Base-by-base conservation (phyloP, 768 basidiomycete genomes). In the Cubamyces lactineus region DNA sequence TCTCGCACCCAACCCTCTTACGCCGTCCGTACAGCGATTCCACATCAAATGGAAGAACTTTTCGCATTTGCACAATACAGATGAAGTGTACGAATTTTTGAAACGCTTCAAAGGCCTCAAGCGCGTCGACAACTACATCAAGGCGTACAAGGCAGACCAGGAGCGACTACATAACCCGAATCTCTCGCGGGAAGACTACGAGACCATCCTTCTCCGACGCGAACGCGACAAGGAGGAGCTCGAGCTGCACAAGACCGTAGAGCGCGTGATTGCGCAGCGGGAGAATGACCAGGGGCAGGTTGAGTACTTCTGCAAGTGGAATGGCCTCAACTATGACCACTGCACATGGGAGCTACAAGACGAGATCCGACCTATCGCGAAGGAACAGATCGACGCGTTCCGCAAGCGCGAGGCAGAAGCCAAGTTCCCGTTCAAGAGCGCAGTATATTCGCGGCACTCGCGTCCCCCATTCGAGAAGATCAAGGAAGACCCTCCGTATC, bases 31-130 rank as follows among this genome's bases (percentile, higher is more conserved):
- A 53, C 71, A 97, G 95, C 94, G 95, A 53, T 99, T 91, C 80
- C 94, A 98, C 73, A 95, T 99, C 81, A 99, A 99, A 76, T 99
- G 97, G 97, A 98, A 98, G 76, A 88, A 87, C 68, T 98, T 95
- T 75, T 97, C 95, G 11, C 96, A 98, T 73, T 82, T 98, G 16
- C 97, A 98, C 80, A 98, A 99, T 72, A 99, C 97, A n/a, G 96
- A 98, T 72, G 97, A 99, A 76, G 89, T 89, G 16, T 97, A 98
- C 79, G 89, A 94, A 71, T 98, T 96, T 75, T 79, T 98, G 61
- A 98, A 96, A 75, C 86, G 91, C 24, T 98, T 91, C 84, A 92
- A 88, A 72, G 97, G 97, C 26, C 82, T 97, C 67, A 98, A 98
- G 75, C 92, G 95, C 53, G 93, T 99, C 64, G 97, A 98, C 78